Evolutionary conservation across 2,329 filamentous ascomycete species (phyloP).

Genomic region (Neonectria sp.): DNA sequence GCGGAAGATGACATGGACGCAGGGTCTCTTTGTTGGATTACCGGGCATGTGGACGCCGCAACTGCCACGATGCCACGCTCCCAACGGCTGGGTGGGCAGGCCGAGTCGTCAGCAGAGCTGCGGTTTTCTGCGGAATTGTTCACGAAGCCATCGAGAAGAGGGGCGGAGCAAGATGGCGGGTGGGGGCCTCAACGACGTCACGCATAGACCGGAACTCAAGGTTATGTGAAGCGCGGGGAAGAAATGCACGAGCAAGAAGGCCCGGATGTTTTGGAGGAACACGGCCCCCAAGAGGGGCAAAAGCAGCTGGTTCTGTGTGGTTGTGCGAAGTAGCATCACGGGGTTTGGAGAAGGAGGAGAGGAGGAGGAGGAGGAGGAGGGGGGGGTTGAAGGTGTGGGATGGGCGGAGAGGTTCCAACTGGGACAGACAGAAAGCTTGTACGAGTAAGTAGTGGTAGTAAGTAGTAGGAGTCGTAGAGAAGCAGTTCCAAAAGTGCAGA

Average conservation of each 20-base stretch:
- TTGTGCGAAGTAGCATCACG: slow-evolving; percentile 24
- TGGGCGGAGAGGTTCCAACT: neutral
- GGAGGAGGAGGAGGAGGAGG: neutral
- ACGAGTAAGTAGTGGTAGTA: neutral
- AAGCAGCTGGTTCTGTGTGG: neutral
- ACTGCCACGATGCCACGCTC: slow-evolving; percentile 6
- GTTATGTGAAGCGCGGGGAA: neutral
- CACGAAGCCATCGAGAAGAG: slow-evolving; percentile 22
- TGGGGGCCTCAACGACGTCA: neutral
- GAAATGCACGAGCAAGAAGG: neutral
- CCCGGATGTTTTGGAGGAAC: neutral
- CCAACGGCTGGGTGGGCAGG: neutral
- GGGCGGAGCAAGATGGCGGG: neutral
- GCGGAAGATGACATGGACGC: slow-evolving; percentile 19
- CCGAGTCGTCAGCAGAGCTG: neutral
- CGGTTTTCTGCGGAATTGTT: slow-evolving; percentile 15
- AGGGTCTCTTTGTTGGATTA: slow-evolving; percentile 11
- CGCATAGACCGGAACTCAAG: slow-evolving; percentile 3
- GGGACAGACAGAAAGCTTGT: neutral
- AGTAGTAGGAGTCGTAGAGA: neutral
- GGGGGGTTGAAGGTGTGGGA: slow-evolving; percentile 2
- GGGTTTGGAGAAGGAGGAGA: neutral
- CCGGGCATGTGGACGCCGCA: slow-evolving; percentile 1
- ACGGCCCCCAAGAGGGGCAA: slow-evolving; percentile 12
- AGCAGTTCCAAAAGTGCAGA: neutral